Conservation (phyloP, 208 protist genomes). For the Leishmania guyanensis region DNA sequence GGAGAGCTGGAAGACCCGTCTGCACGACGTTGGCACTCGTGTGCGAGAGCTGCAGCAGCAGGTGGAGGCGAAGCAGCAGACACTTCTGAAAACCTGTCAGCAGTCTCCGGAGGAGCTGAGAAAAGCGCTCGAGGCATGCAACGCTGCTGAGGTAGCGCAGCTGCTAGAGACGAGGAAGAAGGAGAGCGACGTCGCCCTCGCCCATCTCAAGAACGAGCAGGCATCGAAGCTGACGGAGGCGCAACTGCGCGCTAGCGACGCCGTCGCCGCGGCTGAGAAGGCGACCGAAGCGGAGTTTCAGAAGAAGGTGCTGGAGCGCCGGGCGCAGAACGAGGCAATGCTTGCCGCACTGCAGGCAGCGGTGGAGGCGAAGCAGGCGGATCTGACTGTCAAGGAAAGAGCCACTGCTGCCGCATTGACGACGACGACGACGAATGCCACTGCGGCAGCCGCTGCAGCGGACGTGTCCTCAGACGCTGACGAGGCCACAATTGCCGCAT, state of each 20-base stretch:
- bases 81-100: constrained; percentile 17
- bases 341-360: constrained; percentile 21
- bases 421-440: background rate
- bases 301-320: constrained; percentile 17
- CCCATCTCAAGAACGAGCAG: constrained; percentile 19
- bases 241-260: constrained; percentile 1
- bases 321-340: constrained; percentile 18
- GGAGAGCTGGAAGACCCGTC: constrained; percentile 25
- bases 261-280: constrained; percentile 18
- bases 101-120: constrained; percentile 31
- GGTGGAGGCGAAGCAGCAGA: constrained; percentile 27
- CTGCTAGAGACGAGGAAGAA: constrained; percentile 23
- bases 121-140: constrained; percentile 28
- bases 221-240: constrained; percentile 29
- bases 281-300: constrained; percentile 7
- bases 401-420: background rate
- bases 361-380: constrained; percentile 21
- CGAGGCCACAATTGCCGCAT: constrained; percentile 15
- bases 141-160: constrained; percentile 28
- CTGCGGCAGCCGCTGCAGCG: constrained; percentile 1
- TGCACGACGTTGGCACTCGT: constrained; percentile 32
- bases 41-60: constrained; percentile 27
- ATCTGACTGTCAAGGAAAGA: constrained; percentile 20
- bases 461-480: constrained; percentile 12
- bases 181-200: constrained; percentile 22